Evolutionary conservation across 345 rosid genomes (phyloP).

Genomic region (Acer campestre): DNA sequence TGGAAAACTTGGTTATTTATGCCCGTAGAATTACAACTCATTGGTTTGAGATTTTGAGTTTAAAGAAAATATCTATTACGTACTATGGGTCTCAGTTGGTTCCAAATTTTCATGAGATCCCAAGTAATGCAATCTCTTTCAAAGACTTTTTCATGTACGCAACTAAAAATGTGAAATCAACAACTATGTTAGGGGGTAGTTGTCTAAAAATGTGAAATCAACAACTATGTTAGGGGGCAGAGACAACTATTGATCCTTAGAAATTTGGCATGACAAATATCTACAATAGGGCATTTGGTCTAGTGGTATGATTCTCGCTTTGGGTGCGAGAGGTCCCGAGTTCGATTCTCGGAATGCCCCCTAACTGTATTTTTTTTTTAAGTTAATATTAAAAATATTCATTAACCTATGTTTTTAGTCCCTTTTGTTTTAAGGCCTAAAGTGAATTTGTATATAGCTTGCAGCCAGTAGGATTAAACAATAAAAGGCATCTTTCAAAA

Average conservation of each 20-base stretch:
- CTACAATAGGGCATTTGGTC: conserved; percentile 59
- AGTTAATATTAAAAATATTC: neutral
- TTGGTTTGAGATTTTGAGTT: neutral
- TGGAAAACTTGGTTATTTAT: neutral
- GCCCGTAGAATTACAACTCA: neutral
- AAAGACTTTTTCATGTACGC: neutral
- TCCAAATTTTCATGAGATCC: neutral
- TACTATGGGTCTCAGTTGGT: neutral
- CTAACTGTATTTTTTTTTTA: neutral
- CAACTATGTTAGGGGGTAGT: neutral
- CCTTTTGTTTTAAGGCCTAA: neutral
- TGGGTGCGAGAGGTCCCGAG: conserved; percentile 88
- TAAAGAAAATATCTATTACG: neutral
- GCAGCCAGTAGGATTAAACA: too few species aligned
- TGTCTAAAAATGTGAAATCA: neutral
- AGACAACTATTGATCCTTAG: neutral
- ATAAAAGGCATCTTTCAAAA: too few species aligned
- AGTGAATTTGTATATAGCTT: neutral
- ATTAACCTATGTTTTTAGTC: neutral
- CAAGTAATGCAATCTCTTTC: neutral
- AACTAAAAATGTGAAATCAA: neutral
- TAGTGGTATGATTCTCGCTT: conserved; percentile 88
- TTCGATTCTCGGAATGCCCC: conserved; percentile 77
- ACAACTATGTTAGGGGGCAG: neutral
- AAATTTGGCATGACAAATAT: neutral